phyloP scores from a whole-genome alignment of 2,329 filamentous ascomycete species.

The Fusarium nygamai region DNA sequence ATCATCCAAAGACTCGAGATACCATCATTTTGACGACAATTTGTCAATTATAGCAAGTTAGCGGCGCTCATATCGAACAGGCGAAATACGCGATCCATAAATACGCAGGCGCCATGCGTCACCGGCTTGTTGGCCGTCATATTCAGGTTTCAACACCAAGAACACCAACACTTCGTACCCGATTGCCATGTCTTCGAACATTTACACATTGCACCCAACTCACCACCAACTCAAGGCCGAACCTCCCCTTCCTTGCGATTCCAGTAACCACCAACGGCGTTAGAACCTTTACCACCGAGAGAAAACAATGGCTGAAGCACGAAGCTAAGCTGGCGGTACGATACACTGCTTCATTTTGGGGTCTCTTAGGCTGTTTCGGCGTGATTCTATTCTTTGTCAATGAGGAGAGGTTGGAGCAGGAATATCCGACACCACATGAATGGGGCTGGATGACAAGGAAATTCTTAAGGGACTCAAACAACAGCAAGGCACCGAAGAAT shows the following conservation, averaged over 20 bases:
- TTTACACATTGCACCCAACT: constrained; percentile 44
- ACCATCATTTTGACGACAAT: constrained; percentile 1
- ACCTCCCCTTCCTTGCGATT: constrained; percentile 60
- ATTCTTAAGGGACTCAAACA: constrained; percentile 71
- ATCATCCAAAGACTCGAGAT: constrained; percentile 9
- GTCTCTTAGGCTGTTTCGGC: constrained; percentile 67
- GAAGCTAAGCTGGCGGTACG: constrained; percentile 77
- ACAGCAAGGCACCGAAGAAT: constrained; percentile 64
- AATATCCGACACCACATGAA: constrained; percentile 83
- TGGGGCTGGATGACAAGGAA: constrained; percentile 80
- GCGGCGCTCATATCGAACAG: neutral
- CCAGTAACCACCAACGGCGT: constrained; percentile 61
- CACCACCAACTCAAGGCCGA: constrained; percentile 48
- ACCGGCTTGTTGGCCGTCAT: constrained; percentile 50
- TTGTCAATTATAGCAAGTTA: neutral
- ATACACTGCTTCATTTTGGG: constrained; percentile 73
- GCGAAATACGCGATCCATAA: neutral
- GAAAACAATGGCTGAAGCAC: constrained; percentile 74
- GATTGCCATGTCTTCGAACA: constrained; percentile 39
- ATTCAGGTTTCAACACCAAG: constrained; percentile 27
- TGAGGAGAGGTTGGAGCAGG: constrained; percentile 79
- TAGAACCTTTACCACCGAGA: constrained; percentile 83
- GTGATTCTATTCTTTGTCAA: constrained; percentile 72
- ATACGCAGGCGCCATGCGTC: constrained; percentile 48
- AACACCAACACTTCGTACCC: constrained; percentile 24